Conservation (phyloP, 257 asterid genomes). For the Paulownia fortunei region DNA sequence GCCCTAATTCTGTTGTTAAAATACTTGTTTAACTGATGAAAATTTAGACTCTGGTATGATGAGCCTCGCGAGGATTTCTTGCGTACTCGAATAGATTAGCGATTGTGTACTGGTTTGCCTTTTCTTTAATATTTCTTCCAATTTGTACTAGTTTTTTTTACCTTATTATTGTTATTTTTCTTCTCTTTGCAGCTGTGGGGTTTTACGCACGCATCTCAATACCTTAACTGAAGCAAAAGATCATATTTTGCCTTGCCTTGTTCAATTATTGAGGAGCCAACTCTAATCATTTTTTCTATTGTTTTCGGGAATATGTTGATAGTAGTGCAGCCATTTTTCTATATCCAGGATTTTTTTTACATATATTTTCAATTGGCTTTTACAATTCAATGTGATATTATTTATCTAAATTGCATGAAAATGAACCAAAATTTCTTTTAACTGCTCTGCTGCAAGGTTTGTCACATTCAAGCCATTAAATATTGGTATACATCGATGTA, state of each 20-base stretch:
- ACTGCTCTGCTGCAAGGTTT: background rate
- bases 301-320: conserved; percentile 15
- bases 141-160: background rate
- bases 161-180: background rate
- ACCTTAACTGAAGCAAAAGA: conserved; percentile 44
- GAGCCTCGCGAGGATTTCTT: background rate
- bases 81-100: background rate
- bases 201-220: conserved; percentile 75
- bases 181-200: conserved; percentile 91
- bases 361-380: background rate
- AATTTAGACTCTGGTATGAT: background rate
- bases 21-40: too few relatives aligned
- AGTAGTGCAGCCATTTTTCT: background rate
- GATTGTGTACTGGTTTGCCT: background rate
- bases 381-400: conserved; percentile 4
- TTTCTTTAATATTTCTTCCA: background rate
- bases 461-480: too few relatives aligned
- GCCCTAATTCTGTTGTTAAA: too few relatives aligned
- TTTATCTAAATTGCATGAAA: conserved; percentile 4
- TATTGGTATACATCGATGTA: too few relatives aligned
- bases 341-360: background rate
- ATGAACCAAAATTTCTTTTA: background rate
- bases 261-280: conserved; percentile 9
- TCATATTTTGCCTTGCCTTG: background rate
- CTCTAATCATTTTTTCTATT: conserved; percentile 42